Percentiles rank a stretch among this genome's conserved stretches.
Conservation (phyloP, 345 rosid genomes). For the thale cress (Arabidopsis thaliana) region TAIR10.1 NC_003074.8:11583001-11583500, state of each 20-base stretch:
- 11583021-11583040: not conserved
- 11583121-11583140: not conserved
- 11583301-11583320: no score
- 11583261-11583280: not conserved
- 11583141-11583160: not conserved
- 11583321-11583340: no score
- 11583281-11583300: no score
- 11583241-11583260: not conserved
- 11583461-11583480: not conserved
- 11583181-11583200: not conserved
- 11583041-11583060: accelerated
- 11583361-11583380: not conserved
- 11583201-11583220: not conserved
- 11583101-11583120: not conserved
- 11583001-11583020: not conserved
- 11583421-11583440: not conserved
- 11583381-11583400: not conserved
- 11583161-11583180: not conserved
- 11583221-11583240: not conserved
- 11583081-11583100: accelerated
- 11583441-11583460: not conserved
- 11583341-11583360: no score
- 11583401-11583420: not conserved
- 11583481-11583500: not conserved
- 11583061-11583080: not conserved